Base-by-base conservation (phyloP, 2,329 filamentous ascomycete genomes). In the Hypoxylon sp. region DNA sequence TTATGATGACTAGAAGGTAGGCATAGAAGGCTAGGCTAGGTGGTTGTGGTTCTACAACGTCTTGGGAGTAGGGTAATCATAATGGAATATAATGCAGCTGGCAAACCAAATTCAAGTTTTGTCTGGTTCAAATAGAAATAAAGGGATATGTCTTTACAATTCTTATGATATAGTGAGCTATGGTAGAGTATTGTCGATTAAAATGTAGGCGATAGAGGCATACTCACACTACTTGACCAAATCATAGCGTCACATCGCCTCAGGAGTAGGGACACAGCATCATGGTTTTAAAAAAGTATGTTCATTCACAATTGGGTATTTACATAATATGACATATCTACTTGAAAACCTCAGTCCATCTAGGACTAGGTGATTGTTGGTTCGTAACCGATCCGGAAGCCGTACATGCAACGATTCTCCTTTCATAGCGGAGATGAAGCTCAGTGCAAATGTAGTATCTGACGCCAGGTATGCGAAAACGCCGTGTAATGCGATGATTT, bases 311-410 rank as follows among this genome's bases (percentile, higher is more conserved):
- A 66, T 46, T 48, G 55, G 52, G 60, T 70, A 68, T 70, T 33
- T 70, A 72, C 67, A 66, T 66, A 64, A 63, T 58, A 51, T 70
- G 47, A 44, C 62, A 61, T 70, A 70, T 66, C 48, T 70, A 70
- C 65, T 54, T 33, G 44, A 33, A 46, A 69, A 66, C 46, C 58
- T 58, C n/a, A 3, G 37, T 54, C 68, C 65, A 39, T 65, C 67
- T 57, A 67, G 57, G 64, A 62, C 58, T 13, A 35, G 47, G 47
- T 31, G 47, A 14, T 42, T 55, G 51, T 48, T 50, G 33, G 39
- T 63, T 59, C 55, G 52, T 63, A 19, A 47, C 50, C 47, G 39
- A 61, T 58, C 59, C 54, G 37, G 14, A 69, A 54, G 19, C 24
- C 46, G 19, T 37, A 63, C 65, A 65, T 70, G 58, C 51, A 63